A percentile compares a stretch with the other conserved stretches of the same genome.
phyloP scores from a whole-genome alignment of 2,329 filamentous ascomycete species.

The Raffaelea arxii region DNA sequence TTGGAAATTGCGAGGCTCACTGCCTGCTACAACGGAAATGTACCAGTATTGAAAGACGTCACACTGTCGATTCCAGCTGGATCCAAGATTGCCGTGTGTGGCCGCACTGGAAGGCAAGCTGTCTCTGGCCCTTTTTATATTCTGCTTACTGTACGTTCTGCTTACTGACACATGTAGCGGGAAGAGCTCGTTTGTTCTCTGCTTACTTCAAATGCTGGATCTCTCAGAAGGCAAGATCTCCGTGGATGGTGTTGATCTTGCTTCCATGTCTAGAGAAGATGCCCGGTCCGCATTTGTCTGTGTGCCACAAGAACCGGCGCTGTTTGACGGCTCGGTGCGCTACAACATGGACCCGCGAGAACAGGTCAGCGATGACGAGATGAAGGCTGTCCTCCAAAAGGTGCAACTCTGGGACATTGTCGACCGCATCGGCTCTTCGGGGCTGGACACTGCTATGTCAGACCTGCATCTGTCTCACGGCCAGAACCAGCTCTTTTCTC shows the following conservation, averaged over 20 bases:
- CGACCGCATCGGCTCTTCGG: conserved; percentile 24
- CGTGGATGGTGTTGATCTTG: conserved; percentile 31
- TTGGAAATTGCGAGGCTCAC: not conserved
- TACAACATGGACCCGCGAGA: conserved; percentile 36
- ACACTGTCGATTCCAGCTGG: conserved; percentile 17
- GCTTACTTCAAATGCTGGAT: conserved; percentile 36
- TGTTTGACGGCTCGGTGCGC: conserved; percentile 36
- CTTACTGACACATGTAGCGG: conserved; percentile 6
- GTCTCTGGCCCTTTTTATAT: too few species aligned
- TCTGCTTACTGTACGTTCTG: not conserved
- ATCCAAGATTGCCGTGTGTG: conserved; percentile 23
- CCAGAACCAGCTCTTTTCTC: conserved; percentile 38
- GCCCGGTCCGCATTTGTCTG: conserved; percentile 24
- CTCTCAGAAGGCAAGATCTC: conserved; percentile 27
- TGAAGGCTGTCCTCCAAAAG: conserved; percentile 10
- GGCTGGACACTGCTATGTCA: conserved; percentile 25
- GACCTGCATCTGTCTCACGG: conserved; percentile 26
- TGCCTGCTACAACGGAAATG: not conserved
- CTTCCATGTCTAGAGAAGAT: conserved; percentile 14
- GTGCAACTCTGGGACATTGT: conserved; percentile 20
- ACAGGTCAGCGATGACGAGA: conserved; percentile 22
- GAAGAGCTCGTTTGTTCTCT: conserved; percentile 21
- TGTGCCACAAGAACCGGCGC: conserved; percentile 40
- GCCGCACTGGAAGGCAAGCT: conserved; percentile 18
- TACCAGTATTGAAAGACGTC: conserved; percentile 14